These are phyloP conservation scores for Pyrenula massariospora DNA, from an alignment of 495 filamentous ascomycete species.

Conservation along the genomic window DNA sequence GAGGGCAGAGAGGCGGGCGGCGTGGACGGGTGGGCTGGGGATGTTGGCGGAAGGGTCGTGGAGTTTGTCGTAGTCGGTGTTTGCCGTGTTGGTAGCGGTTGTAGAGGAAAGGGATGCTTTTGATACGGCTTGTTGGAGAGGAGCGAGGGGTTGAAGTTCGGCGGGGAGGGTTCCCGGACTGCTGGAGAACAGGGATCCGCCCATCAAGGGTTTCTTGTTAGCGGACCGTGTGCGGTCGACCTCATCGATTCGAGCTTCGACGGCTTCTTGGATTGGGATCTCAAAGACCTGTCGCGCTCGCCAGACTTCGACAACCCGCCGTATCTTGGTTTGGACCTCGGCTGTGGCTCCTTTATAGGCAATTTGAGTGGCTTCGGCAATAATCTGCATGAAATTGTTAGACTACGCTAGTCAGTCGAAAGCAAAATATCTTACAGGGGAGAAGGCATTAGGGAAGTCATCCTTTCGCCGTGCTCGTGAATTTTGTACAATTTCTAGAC, in stretches of 20 bases:
- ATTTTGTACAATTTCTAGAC: constrained; percentile 92
- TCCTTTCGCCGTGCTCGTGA: constrained; percentile 82
- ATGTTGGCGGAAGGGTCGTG: constrained; percentile 50
- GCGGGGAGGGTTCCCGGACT: constrained; percentile 48
- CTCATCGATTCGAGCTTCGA: constrained; percentile 71
- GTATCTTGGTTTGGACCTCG: constrained; percentile 78
- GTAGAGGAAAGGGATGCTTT: constrained; percentile 55
- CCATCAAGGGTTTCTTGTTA: constrained; percentile 52
- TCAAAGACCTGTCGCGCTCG: constrained; percentile 80
- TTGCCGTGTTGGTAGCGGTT: constrained; percentile 53
- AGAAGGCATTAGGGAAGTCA: constrained; percentile 85
- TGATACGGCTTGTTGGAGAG: constrained; percentile 57
- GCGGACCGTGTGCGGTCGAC: constrained; percentile 64
- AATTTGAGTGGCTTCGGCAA: constrained; percentile 70
- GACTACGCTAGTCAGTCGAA: too few relatives aligned
- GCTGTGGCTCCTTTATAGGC: constrained; percentile 79
- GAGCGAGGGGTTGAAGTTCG: constrained; percentile 64
- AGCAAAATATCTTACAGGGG: constrained; percentile 41
- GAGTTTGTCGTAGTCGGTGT: constrained; percentile 70
- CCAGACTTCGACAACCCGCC: constrained; percentile 90
- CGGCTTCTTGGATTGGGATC: constrained; percentile 55
- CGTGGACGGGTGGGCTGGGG: constrained; percentile 78
- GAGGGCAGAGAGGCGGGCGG: constrained; percentile 76
- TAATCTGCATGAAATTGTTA: too few relatives aligned
- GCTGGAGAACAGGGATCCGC: constrained; percentile 57